phyloP scores from a whole-genome alignment of 768 basidiomycete species.

The Russula griseocarnosa region DNA sequence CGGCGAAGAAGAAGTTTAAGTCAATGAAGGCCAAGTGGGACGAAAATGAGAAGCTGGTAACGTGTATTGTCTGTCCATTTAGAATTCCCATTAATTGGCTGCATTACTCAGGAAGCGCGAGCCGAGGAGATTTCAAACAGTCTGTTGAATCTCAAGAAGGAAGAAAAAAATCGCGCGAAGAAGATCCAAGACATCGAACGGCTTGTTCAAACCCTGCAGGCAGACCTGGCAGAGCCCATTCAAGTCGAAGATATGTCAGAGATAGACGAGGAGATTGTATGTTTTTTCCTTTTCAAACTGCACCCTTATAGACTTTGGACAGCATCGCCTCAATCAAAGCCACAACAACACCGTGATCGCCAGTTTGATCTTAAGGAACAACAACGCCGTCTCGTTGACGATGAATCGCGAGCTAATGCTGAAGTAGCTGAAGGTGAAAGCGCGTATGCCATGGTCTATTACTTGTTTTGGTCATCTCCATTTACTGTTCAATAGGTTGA shows the following conservation, averaged over 20 bases:
- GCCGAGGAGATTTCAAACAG: constrained; percentile 46
- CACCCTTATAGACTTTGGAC: not conserved
- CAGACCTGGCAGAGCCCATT: constrained; percentile 49
- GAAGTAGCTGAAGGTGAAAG: constrained; percentile 32
- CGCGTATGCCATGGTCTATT: constrained; percentile 18
- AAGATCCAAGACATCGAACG: constrained; percentile 53
- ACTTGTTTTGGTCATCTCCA: not conserved
- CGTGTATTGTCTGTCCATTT: constrained; percentile 28
- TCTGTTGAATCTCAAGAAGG: constrained; percentile 54
- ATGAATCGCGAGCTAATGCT: constrained; percentile 35
- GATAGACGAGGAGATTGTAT: constrained; percentile 47
- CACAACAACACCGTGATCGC: constrained; percentile 29
- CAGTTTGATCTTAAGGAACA: constrained; percentile 41
- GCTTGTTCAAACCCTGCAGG: constrained; percentile 46
- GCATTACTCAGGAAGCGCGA: constrained; percentile 48
- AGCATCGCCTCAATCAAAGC: constrained; percentile 34
- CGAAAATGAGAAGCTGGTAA: constrained; percentile 52
- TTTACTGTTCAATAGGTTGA: constrained; percentile 41
- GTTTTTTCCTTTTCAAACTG: constrained; percentile 23
- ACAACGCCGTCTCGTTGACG: constrained; percentile 37
- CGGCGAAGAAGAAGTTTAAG: constrained; percentile 48
- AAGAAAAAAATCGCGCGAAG: constrained; percentile 56
- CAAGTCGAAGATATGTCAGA: constrained; percentile 46
- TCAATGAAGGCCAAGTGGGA: constrained; percentile 47
- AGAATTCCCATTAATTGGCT: constrained; percentile 4